Evolutionary conservation across 768 basidiomycete species (phyloP).

Genomic region (Lactifluus pinguis): DNA sequence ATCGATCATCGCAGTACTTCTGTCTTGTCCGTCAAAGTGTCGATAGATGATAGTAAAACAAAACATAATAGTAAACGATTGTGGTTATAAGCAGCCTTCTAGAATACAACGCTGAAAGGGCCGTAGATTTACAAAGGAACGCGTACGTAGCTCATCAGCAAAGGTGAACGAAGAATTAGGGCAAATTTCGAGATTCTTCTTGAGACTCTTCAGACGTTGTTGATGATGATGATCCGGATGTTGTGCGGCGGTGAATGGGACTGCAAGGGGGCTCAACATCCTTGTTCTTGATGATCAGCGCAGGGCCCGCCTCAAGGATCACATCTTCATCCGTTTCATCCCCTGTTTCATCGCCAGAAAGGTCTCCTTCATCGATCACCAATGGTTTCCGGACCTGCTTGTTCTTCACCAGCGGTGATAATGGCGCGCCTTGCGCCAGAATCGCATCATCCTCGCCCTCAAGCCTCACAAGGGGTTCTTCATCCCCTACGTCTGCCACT

Average conservation of each 20-base stretch:
- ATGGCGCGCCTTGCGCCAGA: slow-evolving; percentile 47
- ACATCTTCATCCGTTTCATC: slow-evolving; percentile 57
- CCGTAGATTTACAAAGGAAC: neutral
- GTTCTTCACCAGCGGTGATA: slow-evolving; percentile 32
- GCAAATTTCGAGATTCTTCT: neutral
- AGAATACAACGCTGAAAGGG: slow-evolving; percentile 8
- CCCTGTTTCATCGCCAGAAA: slow-evolving; percentile 27
- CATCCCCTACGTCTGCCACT: slow-evolving; percentile 33
- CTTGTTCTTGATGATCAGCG: slow-evolving; percentile 36
- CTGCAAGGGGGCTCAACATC: slow-evolving; percentile 3
- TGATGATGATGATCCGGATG: neutral
- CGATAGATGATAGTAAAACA: neutral
- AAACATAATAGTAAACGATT: neutral
- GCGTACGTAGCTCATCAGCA: neutral
- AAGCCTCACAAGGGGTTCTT: slow-evolving; percentile 27
- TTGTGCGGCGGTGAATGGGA: slow-evolving; percentile 1
- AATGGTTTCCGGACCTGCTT: slow-evolving; percentile 26
- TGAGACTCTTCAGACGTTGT: neutral
- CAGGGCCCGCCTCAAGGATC: slow-evolving; percentile 67
- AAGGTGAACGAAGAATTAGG: neutral
- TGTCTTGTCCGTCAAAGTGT: neutral
- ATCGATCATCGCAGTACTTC: neutral
- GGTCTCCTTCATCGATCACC: slow-evolving; percentile 26
- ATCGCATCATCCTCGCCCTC: slow-evolving; percentile 33
- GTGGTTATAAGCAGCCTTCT: slow-evolving; percentile 3